Base-by-base conservation (phyloP, 805 yeast genomes). In the Saturnispora saitoi region DNA sequence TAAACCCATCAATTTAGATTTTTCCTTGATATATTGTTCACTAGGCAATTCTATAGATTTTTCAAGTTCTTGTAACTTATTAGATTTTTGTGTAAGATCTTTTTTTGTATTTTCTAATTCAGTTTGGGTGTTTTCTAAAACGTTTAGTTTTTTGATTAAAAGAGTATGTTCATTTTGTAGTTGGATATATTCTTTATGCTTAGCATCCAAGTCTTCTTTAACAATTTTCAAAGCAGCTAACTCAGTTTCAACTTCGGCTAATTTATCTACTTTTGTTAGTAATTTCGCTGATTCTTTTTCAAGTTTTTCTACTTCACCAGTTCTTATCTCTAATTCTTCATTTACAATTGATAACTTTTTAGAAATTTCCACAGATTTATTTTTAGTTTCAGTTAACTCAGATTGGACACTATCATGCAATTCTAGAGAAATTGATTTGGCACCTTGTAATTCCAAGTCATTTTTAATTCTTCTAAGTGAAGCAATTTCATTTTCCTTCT, bases 11-110 rank as follows among this genome's bases (percentile, higher is more conserved):
- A 48, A 3, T 12, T 40, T 31, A 24, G 57, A 45, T 48, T 60
- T 49, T 15, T 48, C 42, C 49, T 49, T 47, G 11, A 64, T 37
- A 42, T 63, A 64, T 3, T 60, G 64, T 7, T 43, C 38, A 20
- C 58, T 43, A 17, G 67, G 52, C 4, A 17, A 5, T 10, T 49
- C 51, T 24, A 47, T 6, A 2, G 32, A 22, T 3, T 40, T 15
- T 32, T 49, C 41, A 15, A 50, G n/a, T 10, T 32, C 10, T 4
- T 24, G 9, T 12, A 53, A 30, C n/a, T 52, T 51, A 15, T 32
- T 9, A 7, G 48, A 37, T 8, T 46, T 48, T 1, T 15, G 7
- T 17, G 43, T 42, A 20, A 49, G 17, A 3, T 47, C 34, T 8
- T 43, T 31, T 22, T 42, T 32, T 10, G 38, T 10, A 6, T 37